Base-by-base conservation (phyloP, 345 rosid species). In the Populus euphratica region DNA sequence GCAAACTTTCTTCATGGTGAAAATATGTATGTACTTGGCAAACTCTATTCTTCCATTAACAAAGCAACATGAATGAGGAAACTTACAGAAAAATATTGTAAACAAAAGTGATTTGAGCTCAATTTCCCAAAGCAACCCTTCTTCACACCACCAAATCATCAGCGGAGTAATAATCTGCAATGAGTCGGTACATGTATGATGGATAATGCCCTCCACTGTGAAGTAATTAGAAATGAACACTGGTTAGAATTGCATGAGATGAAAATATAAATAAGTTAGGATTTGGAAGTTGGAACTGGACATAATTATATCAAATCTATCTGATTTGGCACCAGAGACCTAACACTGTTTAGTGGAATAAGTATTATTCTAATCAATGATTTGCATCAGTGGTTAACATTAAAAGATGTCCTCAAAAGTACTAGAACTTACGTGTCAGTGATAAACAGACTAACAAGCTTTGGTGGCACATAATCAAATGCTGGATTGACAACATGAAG, bases 161-260 rank as follows among this genome's bases (percentile, higher is more conserved):
- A 64, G 97, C 97, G 39, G 98, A 94, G 86, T 96, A 96, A 88
- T 94, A 92, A 81, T 96, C 99, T 3, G 97, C 97, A 52, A 93
- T 92, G 44, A 96, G 97, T 56, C 98, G 91, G 79, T 94, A 96
- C 97, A 96, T 90, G 86, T 94, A 94, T 20, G 97, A 96, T 68
- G 99, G 94, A 82, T 93, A 92, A 85, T 96, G 99, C 76, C 98
- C 99, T 82, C 98, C 99, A 20, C 99, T 96, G 91, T 69, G 41
- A 87, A 79, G 68, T 21, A 68, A 17, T 68, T 29, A 18, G 65
- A 47, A 43, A 44, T 77, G 52, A 72, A 17, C 20, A 68, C 11
- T 43, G 62, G 41, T 43, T 41, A 38, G 38, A 2, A 43, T 43
- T 68, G 66, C 13, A 77, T 12, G 70, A 70, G 62, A 20, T 8